Conservation (phyloP, 306 rosid species). For the Vicia villosa region DNA sequence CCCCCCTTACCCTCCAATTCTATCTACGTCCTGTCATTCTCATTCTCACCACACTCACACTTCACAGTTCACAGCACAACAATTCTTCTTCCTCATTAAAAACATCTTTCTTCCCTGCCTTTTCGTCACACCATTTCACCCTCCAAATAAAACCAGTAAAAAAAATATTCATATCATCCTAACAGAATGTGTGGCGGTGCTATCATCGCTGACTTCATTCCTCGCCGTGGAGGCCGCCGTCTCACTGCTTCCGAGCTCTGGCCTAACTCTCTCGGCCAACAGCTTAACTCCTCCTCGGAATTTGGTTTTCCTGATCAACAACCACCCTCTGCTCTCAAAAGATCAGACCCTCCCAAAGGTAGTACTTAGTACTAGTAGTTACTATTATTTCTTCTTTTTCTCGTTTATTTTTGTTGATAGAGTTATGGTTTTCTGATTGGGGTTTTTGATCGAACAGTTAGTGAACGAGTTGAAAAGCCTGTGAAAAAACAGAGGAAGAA, state of each 20-base stretch:
- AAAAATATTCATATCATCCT: background rate
- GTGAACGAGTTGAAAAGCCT: slow-evolving; percentile 55
- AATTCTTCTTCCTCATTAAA: background rate
- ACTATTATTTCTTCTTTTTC: background rate
- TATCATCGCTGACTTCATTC: slow-evolving; percentile 62
- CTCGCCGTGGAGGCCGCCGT: slow-evolving; percentile 55
- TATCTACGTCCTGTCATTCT: slow-evolving; percentile 10
- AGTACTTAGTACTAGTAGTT: too few relatives aligned
- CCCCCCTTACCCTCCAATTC: background rate
- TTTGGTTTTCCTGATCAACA: slow-evolving; percentile 28
- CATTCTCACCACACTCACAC: background rate
- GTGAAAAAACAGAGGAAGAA: slow-evolving; percentile 81
- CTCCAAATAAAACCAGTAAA: background rate
- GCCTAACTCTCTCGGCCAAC: slow-evolving; percentile 60
- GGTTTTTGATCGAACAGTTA: slow-evolving; percentile 40
- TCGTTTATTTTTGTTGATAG: too few relatives aligned
- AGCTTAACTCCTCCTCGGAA: slow-evolving; percentile 26
- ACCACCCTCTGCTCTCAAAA: slow-evolving; percentile 38
- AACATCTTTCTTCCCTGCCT: background rate
- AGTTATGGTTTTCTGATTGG: background rate
- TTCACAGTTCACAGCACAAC: background rate
- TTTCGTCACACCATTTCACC: slow-evolving; percentile 3
- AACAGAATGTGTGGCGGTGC: slow-evolving; percentile 82
- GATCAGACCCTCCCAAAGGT: slow-evolving; percentile 53
- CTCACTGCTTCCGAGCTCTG: slow-evolving; percentile 54